These are phyloP conservation scores for Chaetomium cochliodes DNA, from an alignment of 495 filamentous ascomycete species.

Conservation along the genomic window DNA sequence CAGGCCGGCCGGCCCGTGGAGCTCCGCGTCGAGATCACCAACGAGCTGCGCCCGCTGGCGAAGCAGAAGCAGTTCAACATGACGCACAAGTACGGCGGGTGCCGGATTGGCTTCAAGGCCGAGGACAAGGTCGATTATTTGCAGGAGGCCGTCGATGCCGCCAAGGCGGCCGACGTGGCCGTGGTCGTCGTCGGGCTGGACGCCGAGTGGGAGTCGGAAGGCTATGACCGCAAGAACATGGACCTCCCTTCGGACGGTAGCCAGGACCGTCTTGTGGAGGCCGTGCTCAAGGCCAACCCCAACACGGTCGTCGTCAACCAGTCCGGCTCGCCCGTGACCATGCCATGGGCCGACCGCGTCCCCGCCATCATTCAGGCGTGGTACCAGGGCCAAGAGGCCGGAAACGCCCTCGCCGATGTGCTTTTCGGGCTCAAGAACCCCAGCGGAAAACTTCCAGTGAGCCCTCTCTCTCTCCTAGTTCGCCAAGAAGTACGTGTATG, in stretches of 20 bases:
- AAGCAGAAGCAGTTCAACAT: constrained; percentile 52
- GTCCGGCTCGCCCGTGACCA: constrained; percentile 78
- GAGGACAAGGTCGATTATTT: constrained; percentile 68
- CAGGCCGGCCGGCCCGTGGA: constrained; percentile 49
- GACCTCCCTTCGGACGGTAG: constrained; percentile 67
- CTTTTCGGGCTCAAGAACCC: constrained; percentile 82
- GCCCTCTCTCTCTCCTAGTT: constrained; percentile 16
- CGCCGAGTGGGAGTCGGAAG: constrained; percentile 86
- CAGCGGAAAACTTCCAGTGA: constrained; percentile 77
- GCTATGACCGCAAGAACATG: constrained; percentile 81
- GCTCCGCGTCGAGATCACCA: constrained; percentile 58
- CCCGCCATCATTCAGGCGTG: constrained; percentile 72
- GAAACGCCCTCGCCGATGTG: constrained; percentile 80
- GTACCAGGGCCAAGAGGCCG: constrained; percentile 86
- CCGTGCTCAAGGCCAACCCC: constrained; percentile 68
- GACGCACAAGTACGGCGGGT: constrained; percentile 66
- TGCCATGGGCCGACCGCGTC: constrained; percentile 74
- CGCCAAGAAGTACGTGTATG: too few relatives aligned
- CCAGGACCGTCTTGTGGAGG: constrained; percentile 71
- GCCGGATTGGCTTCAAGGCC: constrained; percentile 73
- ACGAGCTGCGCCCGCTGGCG: constrained; percentile 55
- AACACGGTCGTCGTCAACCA: constrained; percentile 77
- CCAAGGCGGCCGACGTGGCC: constrained; percentile 68
- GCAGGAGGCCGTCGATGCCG: constrained; percentile 66
- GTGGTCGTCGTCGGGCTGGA: constrained; percentile 78